Conservation (phyloP, 75 land plant species). For the Isoetes taiwanensis region DNA sequence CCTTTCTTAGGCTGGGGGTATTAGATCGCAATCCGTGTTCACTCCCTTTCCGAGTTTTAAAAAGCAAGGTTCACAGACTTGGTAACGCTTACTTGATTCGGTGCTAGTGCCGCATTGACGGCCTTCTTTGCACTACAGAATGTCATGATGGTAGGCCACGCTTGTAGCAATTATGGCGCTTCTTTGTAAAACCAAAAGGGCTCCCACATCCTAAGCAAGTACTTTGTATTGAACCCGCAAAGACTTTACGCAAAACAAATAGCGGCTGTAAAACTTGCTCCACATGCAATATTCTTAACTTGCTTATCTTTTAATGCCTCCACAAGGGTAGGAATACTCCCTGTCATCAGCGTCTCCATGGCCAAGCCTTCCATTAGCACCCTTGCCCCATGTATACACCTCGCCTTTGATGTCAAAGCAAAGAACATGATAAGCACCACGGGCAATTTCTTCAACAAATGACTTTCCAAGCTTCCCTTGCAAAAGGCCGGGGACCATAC, state of each 20-base stretch:
- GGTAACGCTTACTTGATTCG: neutral
- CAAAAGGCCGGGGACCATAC: neutral
- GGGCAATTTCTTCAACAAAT: slow-evolving; percentile 1
- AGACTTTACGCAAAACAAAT: neutral
- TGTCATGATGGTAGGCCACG: neutral
- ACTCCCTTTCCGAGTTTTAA: neutral
- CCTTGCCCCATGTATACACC: slow-evolving; percentile 6
- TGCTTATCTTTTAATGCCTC: slow-evolving; percentile 1
- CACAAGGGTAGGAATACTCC: slow-evolving; percentile 20
- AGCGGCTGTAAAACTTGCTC: neutral
- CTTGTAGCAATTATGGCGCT: neutral
- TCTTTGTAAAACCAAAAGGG: neutral
- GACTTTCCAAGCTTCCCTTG: neutral
- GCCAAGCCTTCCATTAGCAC: slow-evolving; percentile 1
- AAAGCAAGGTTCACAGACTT: slow-evolving; percentile 3
- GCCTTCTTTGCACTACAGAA: slow-evolving; percentile 3
- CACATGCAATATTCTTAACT: slow-evolving; percentile 16
- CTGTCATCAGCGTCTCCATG: slow-evolving; percentile 18
- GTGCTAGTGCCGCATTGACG: neutral
- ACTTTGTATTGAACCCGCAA: neutral
- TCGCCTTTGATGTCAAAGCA: neutral
- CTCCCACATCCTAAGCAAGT: neutral
- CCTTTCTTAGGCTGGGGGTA: slow-evolving; percentile 6
- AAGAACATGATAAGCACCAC: slow-evolving; percentile 35
- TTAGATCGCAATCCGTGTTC: neutral